Base-by-base conservation (phyloP, 371 early-diverging fungal species). In the Mortierella sp. region DNA sequence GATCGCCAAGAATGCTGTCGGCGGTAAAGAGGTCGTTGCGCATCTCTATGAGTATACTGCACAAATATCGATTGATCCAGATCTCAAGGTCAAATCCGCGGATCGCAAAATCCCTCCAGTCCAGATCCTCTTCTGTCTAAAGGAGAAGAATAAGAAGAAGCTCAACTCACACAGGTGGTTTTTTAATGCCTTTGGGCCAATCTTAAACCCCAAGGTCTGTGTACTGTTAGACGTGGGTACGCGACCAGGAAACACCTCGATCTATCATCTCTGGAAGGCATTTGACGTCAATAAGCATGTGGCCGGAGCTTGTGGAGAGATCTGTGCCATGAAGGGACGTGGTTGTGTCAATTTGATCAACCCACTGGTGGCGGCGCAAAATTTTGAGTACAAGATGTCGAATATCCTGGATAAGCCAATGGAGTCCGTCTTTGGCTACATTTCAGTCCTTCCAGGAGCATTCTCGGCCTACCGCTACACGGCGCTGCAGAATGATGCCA, bases 101-200 rank as follows among this genome's bases (percentile, higher is more conserved):
- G 86, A 91, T 62, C 87, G 92, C 66, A 92, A 88, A n/a, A 90
- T 92, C 83, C 93, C 95, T 5, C 98, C 98, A 2, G 89, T 94
- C 37, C 98, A 97, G 86, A 90, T 97, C 45, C 68, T 97, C 40
- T 97, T 97, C 78, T 95, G 95, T 69, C 86, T 97, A 45, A 97
- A 97, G 85, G 96, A 96, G 85, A 93, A 94, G 84, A 95, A 94
- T 74, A 90, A 89, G 64, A 92, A 94, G 66, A 94, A 96, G 87
- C 94, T 97, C 88, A 97, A 97, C 85, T 96, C 96, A 9, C 98
- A 97, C 77, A 92, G 96, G n/a, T 97, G 98, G 98, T 96, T 97
- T 88, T 97, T 97, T 83, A 96, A 96, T 77, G 97, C 97, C 14
- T 93, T 97, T 75, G 92, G 96, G 43, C 90, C 91, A n/a, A 73